Evolutionary conservation across 2,329 filamentous ascomycete species (phyloP).

Genomic region (Xylaria digitata): DNA sequence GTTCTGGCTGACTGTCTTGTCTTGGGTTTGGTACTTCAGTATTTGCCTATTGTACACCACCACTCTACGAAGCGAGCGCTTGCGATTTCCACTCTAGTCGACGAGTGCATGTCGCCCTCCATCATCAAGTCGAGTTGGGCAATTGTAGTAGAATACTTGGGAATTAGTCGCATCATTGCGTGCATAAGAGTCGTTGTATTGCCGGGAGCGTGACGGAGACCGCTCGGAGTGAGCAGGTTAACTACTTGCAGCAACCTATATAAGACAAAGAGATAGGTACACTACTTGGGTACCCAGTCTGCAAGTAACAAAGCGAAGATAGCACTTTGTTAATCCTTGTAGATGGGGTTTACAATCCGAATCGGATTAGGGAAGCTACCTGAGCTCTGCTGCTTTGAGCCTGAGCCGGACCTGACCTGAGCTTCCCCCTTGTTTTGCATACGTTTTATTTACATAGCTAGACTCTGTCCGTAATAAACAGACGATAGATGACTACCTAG

Average conservation of each 20-base stretch:
- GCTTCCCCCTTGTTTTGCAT: too few species aligned
- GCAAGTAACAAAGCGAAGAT: too few species aligned
- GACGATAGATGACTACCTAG: too few species aligned
- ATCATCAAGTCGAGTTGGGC: background rate
- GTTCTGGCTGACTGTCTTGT: slow-evolving; percentile 5
- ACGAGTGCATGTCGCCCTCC: background rate
- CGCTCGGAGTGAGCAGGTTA: slow-evolving; percentile 14
- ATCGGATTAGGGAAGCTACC: too few species aligned
- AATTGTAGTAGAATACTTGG: background rate
- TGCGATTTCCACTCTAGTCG: background rate
- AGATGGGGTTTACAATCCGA: too few species aligned
- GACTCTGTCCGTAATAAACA: too few species aligned
- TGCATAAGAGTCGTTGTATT: background rate
- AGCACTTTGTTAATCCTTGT: too few species aligned
- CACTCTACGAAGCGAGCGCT: slow-evolving; percentile 1
- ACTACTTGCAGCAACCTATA: slow-evolving; percentile 9
- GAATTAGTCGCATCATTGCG: slow-evolving; percentile 7
- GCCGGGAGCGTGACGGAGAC: background rate
- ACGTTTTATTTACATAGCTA: too few species aligned
- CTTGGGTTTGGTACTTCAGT: background rate
- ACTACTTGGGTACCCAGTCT: too few species aligned
- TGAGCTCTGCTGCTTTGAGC: too few species aligned
- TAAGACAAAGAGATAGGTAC: too few species aligned
- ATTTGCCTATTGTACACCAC: slow-evolving; percentile 12
- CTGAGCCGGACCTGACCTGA: too few species aligned